These are phyloP conservation scores for Aspergillus nanangensis DNA, from an alignment of 495 filamentous ascomycete species.

Conservation along the genomic window DNA sequence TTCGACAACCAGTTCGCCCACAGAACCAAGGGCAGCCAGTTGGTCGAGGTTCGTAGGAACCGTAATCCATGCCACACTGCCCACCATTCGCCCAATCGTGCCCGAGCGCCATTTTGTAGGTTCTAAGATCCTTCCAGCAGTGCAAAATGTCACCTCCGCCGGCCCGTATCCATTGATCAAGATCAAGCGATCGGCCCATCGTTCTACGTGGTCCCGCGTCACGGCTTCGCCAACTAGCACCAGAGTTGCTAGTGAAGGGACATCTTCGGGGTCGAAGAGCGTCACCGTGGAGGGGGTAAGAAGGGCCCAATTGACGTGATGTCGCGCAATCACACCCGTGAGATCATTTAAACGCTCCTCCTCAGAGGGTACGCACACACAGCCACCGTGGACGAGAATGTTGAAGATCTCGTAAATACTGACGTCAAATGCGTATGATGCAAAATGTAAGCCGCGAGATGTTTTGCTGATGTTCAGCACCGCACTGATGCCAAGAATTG, in stretches of 20 bases:
- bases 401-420: conserved; percentile 56
- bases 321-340: conserved; percentile 17
- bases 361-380: conserved; percentile 52
- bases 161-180: no score
- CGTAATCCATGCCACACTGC: conserved; percentile 4
- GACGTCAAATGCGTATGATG: conserved; percentile 26
- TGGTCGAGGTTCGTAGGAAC: conserved; percentile 4
- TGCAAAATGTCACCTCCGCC: no score
- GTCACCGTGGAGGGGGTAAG: conserved; percentile 28
- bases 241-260: no score
- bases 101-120: no score
- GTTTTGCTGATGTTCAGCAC: conserved; percentile 16
- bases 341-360: conserved; percentile 28
- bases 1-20: conserved; percentile 11
- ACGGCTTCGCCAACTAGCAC: no score
- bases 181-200: no score
- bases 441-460: conserved; percentile 24
- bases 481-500: conserved; percentile 8
- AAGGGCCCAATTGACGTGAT: conserved; percentile 20
- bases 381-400: conserved; percentile 51
- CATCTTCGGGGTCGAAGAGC: conserved; percentile 13
- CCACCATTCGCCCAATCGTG: conserved; percentile 5
- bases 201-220: no score
- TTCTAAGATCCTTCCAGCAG: no score
- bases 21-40: conserved; percentile 2